phyloP scores from a whole-genome alignment of 441 rosid genomes.

The Erodium chrysanthum region DNA sequence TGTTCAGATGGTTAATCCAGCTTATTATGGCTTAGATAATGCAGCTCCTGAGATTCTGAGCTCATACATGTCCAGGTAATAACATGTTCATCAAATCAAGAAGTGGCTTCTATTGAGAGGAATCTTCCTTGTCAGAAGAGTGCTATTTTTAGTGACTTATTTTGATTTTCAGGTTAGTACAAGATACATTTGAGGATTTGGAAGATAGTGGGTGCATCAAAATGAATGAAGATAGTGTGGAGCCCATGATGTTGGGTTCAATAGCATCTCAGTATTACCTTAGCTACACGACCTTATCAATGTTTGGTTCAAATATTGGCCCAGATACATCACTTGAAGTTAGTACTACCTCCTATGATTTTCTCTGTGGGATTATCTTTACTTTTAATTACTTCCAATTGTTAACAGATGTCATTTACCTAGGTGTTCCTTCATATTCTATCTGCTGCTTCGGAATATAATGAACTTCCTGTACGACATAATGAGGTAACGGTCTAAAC shows the following conservation, averaged over 20 bases:
- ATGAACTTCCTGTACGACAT: conserved; percentile 97
- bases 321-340: conserved; percentile 92
- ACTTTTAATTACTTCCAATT: background rate
- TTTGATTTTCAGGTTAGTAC: conserved; percentile 59
- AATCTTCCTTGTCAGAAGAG: conserved; percentile 5
- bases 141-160: conserved; percentile 8
- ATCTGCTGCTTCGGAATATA: conserved; percentile 82
- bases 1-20: conserved; percentile 89
- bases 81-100: conserved; percentile 10
- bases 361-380: conserved; percentile 2
- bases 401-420: conserved; percentile 10
- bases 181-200: conserved; percentile 89
- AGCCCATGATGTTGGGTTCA: conserved; percentile 80
- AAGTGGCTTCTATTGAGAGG: conserved; percentile 12
- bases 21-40: conserved; percentile 85
- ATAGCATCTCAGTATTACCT: conserved; percentile 97
- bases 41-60: conserved; percentile 56
- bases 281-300: conserved; percentile 83
- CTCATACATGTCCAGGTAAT: conserved; percentile 81
- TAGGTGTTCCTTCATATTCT: conserved; percentile 79
- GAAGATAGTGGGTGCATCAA: conserved; percentile 97
- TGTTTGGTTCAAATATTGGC: conserved; percentile 96
- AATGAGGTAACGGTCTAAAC: conserved; percentile 60
- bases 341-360: conserved; percentile 23
- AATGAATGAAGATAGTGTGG: conserved; percentile 65